These are phyloP conservation scores for Mycena sp. DNA, from an alignment of 1,284 basidiomycete species.

Conservation along the genomic window DNA sequence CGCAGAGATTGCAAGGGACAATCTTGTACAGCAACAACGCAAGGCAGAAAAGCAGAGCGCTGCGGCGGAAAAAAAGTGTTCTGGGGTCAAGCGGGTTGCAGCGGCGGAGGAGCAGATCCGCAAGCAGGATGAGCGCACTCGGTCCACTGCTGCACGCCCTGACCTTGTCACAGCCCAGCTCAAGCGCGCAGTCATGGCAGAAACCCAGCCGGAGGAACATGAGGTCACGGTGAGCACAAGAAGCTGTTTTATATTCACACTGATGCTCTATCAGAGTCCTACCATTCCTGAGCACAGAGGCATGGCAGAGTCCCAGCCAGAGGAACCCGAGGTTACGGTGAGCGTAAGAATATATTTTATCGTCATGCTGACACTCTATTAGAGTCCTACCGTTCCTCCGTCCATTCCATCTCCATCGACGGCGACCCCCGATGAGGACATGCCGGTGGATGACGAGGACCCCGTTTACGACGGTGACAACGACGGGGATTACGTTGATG, in stretches of 20 bases:
- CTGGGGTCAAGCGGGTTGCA: slow-evolving; percentile 45
- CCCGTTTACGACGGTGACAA: neutral
- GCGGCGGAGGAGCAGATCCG: neutral
- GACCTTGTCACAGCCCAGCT: too few relatives aligned
- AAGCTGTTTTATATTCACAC: too few relatives aligned
- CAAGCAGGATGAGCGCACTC: neutral
- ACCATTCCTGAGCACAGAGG: too few relatives aligned
- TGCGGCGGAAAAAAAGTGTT: neutral
- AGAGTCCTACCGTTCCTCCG: neutral
- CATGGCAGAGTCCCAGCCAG: too few relatives aligned
- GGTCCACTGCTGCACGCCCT: neutral
- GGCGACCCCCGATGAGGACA: neutral
- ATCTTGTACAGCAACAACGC: too few relatives aligned
- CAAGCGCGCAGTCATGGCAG: neutral
- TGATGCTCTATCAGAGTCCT: too few relatives aligned
- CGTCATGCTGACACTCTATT: neutral
- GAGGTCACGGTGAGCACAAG: too few relatives aligned
- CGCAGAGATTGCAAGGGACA: too few relatives aligned
- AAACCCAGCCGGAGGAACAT: too few relatives aligned
- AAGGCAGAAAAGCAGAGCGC: too few relatives aligned
- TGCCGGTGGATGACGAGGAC: neutral
- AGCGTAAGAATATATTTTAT: neutral
- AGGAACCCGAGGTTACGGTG: neutral
- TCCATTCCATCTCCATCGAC: neutral
- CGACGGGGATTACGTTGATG: neutral